Evolutionary conservation across 257 asterid species (phyloP).

Genomic region (Solanum dulcamara): DNA sequence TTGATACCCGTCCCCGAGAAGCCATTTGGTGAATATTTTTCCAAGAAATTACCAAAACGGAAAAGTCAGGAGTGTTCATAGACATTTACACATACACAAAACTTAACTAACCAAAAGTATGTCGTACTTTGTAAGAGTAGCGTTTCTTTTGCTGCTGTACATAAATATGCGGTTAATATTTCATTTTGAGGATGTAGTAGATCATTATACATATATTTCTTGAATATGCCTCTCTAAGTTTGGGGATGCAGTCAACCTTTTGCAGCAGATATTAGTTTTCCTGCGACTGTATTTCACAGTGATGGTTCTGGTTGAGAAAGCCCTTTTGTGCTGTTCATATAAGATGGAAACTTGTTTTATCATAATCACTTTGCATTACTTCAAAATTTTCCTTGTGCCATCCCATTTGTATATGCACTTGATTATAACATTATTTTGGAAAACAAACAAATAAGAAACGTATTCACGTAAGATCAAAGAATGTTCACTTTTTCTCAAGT

Average conservation of each 20-base stretch:
- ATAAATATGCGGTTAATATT: not conserved
- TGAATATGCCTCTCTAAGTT: not conserved
- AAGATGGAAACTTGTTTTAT: not conserved
- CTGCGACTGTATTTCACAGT: not conserved
- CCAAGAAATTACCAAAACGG: not conserved
- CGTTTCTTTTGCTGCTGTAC: not conserved
- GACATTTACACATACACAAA: not conserved
- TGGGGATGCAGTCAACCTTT: not conserved
- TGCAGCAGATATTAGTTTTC: not conserved
- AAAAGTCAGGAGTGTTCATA: constrained; percentile 1
- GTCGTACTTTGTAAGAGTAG: not conserved
- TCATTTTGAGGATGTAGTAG: not conserved
- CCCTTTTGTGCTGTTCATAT: not conserved
- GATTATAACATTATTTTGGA: not conserved
- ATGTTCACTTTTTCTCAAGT: not conserved
- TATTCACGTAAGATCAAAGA: not conserved
- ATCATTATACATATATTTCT: not conserved
- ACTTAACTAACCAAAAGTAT: not conserved
- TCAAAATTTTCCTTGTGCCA: not conserved
- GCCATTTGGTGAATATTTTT: constrained; percentile 12
- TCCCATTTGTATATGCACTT: not conserved
- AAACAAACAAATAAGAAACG: too few relatives aligned
- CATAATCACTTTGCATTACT: not conserved
- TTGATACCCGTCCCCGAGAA: constrained; percentile 27
- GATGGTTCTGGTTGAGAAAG: not conserved